Conservation (phyloP, 2,329 filamentous ascomycete species). For the Cadophora luteo-olivacea region DNA sequence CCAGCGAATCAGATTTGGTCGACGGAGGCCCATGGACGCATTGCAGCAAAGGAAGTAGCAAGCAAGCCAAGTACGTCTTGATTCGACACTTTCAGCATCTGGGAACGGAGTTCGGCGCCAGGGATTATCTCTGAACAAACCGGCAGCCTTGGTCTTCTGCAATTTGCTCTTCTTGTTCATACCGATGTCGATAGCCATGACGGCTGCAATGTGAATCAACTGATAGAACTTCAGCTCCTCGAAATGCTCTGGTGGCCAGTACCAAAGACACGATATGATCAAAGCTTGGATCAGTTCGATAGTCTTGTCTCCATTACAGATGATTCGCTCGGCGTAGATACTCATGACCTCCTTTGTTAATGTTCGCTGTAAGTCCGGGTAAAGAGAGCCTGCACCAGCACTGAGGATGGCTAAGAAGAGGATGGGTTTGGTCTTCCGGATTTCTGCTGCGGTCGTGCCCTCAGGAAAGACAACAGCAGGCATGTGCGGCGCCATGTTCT, state of each 20-base stretch:
- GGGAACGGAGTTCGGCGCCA: constrained; percentile 50
- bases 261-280: constrained; percentile 55
- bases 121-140: constrained; percentile 48
- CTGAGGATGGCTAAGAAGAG: constrained; percentile 74
- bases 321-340: constrained; percentile 54
- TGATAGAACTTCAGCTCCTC: constrained; percentile 57
- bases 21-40: constrained; percentile 51
- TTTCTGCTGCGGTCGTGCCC: constrained; percentile 58
- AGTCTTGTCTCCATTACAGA: constrained; percentile 57
- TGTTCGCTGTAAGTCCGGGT: constrained; percentile 49
- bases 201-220: constrained; percentile 57
- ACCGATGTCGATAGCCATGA: constrained; percentile 52
- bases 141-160: constrained; percentile 47
- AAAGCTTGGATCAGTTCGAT: constrained; percentile 58
- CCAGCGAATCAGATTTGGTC: constrained; percentile 53
- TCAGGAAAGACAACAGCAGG: constrained; percentile 67
- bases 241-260: constrained; percentile 55
- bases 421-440: constrained; percentile 65
- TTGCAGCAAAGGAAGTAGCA: constrained; percentile 48
- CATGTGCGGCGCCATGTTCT: constrained; percentile 65
- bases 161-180: constrained; percentile 44
- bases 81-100: constrained; percentile 44
- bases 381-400: constrained; percentile 64
- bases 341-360: constrained; percentile 56
- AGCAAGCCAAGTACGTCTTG: constrained; percentile 45